These are phyloP conservation scores for Aspergillus bridgeri DNA, from an alignment of 495 filamentous ascomycete genomes.

Conservation along the genomic window DNA sequence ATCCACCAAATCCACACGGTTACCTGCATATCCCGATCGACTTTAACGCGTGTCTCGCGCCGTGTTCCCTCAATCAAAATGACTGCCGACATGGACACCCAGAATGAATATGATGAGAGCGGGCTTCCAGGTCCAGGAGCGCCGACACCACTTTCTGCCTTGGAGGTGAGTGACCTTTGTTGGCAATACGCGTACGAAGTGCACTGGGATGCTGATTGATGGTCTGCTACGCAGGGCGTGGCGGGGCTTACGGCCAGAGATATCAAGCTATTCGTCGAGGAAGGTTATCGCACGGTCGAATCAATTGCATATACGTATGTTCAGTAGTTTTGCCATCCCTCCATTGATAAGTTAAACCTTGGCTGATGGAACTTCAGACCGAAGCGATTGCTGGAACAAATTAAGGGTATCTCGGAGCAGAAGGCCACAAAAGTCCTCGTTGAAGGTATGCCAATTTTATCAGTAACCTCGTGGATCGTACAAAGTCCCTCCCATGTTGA, in stretches of 20 bases:
- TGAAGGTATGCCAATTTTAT: conserved; percentile 60
- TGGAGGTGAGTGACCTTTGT: conserved; percentile 65
- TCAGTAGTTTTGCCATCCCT: background rate
- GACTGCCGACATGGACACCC: conserved; percentile 56
- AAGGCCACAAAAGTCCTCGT: conserved; percentile 92
- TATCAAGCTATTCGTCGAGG: conserved; percentile 88
- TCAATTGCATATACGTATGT: conserved; percentile 85
- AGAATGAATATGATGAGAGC: conserved; percentile 60
- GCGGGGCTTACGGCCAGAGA: conserved; percentile 88
- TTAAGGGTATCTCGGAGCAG: conserved; percentile 95
- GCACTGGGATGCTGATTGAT: conserved; percentile 7
- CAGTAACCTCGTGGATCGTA: too few relatives aligned
- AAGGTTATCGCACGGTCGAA: conserved; percentile 92
- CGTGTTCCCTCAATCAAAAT: conserved; percentile 32
- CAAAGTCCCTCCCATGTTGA: background rate
- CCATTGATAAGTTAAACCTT: background rate
- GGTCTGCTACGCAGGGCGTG: conserved; percentile 53
- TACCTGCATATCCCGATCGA: background rate
- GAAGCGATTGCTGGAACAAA: conserved; percentile 77
- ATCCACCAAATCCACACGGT: background rate
- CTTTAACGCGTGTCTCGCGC: background rate
- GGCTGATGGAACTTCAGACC: conserved; percentile 47
- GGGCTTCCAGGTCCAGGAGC: conserved; percentile 78
- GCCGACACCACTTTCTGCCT: conserved; percentile 79
- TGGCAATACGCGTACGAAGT: background rate